These are phyloP conservation scores for Solanum peruvianum DNA, from an alignment of 257 asterid species.

Conservation along the genomic window DNA sequence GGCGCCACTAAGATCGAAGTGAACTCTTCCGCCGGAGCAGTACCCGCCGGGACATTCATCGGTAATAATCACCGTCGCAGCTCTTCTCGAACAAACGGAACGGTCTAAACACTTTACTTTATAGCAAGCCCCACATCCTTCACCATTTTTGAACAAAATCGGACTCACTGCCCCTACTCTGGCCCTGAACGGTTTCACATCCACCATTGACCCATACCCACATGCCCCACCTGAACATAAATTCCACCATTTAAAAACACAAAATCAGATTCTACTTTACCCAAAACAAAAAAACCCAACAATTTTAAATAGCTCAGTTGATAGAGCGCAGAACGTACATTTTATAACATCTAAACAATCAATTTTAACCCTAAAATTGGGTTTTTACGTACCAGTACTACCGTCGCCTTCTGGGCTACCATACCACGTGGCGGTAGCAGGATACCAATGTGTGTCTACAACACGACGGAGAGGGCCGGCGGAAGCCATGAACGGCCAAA, in stretches of 20 bases:
- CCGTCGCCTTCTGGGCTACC: conserved; percentile 99
- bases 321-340: not conserved
- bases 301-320: not conserved
- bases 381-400: conserved; percentile 39
- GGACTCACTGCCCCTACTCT: conserved; percentile 98
- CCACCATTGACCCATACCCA: conserved; percentile 88
- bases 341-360: not conserved
- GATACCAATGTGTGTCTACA: conserved; percentile 45
- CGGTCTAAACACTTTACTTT: conserved; percentile 76
- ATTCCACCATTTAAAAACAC: not conserved
- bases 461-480: conserved; percentile 14
- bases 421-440: conserved; percentile 98
- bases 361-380: not conserved
- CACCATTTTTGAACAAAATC: conserved; percentile 74
- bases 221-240: conserved; percentile 66
- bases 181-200: conserved; percentile 84
- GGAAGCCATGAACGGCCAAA: conserved; percentile 3
- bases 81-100: conserved; percentile 80
- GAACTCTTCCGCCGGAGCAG: conserved; percentile 51
- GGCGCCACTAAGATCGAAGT: conserved; percentile 94
- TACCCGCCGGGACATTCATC: conserved; percentile 94
- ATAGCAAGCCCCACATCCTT: conserved; percentile 96
- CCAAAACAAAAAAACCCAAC: not conserved
- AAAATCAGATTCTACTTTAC: not conserved
- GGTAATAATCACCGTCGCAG: conserved; percentile 82